Conservation (phyloP, 768 basidiomycete genomes). For the Panaeolus papilionaceus region DNA sequence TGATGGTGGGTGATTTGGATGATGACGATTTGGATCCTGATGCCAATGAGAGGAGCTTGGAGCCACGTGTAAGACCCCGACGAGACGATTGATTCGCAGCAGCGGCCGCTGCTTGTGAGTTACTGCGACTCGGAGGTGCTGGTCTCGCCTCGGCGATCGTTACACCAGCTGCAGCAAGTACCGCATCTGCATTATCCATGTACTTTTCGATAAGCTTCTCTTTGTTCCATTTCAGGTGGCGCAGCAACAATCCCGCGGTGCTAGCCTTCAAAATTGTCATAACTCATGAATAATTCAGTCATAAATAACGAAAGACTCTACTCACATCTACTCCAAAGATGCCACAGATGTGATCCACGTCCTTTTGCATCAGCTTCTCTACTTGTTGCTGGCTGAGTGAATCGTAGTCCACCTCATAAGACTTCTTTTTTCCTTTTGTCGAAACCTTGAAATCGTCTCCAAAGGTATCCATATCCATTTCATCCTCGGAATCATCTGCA, state of each 20-base stretch:
- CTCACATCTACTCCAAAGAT: constrained; percentile 91
- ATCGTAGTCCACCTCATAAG: constrained; percentile 88
- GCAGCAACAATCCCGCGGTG: constrained; percentile 78
- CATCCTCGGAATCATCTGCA: constrained; percentile 52
- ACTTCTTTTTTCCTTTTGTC: constrained; percentile 62
- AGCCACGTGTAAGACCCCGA: constrained; percentile 44
- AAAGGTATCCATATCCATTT: constrained; percentile 73
- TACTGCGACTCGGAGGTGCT: constrained; percentile 33
- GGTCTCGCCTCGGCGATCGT: constrained; percentile 51
- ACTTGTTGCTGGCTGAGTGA: constrained; percentile 75
- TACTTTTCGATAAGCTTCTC: constrained; percentile 96
- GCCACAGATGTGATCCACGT: constrained; percentile 86
- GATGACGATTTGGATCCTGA: constrained; percentile 38
- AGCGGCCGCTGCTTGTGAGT: constrained; percentile 36
- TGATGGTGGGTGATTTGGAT: constrained; percentile 29
- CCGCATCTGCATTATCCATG: constrained; percentile 86
- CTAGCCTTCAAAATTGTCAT: constrained; percentile 49
- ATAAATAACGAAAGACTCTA: constrained; percentile 26
- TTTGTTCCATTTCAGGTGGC: constrained; percentile 93
- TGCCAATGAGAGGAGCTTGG: constrained; percentile 43
- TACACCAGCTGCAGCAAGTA: constrained; percentile 79
- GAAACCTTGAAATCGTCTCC: constrained; percentile 68
- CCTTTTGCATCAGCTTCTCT: constrained; percentile 76
- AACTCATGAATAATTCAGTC: not conserved
- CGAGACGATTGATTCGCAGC: constrained; percentile 31